These are phyloP conservation scores for Escallonia herrerae DNA, from an alignment of 129 eudicot species.

Conservation along the genomic window DNA sequence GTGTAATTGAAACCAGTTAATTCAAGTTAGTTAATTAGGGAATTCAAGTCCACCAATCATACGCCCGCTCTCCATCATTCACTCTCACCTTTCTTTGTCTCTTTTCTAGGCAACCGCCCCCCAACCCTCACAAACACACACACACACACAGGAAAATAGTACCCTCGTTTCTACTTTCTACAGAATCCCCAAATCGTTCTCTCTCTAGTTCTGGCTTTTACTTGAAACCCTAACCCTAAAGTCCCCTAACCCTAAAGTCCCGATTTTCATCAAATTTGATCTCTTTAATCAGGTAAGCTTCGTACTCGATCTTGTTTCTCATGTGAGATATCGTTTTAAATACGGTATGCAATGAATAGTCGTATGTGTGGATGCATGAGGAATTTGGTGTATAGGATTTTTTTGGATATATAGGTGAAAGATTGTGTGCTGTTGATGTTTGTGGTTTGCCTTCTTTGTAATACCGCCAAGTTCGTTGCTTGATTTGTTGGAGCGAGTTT, in stretches of 20 bases:
- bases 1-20: neutral
- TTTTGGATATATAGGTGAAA: too few relatives aligned
- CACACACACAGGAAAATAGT: neutral
- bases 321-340: too few relatives aligned
- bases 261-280: neutral
- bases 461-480: too few relatives aligned
- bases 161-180: neutral
- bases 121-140: neutral
- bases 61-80: neutral
- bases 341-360: too few relatives aligned
- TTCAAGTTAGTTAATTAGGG: neutral
- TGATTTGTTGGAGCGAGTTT: too few relatives aligned
- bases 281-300: neutral
- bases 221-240: slow-evolving; percentile 17
- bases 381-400: too few relatives aligned
- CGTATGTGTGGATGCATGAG: too few relatives aligned
- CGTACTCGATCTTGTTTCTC: neutral
- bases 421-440: too few relatives aligned
- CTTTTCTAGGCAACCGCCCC: neutral
- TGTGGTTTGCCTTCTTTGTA: too few relatives aligned
- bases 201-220: neutral
- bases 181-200: neutral
- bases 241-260: slow-evolving; percentile 14
- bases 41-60: neutral
- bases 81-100: too few relatives aligned